phyloP scores from a whole-genome alignment of 208 protist genomes.

The Novymonas esmeraldas region DNA sequence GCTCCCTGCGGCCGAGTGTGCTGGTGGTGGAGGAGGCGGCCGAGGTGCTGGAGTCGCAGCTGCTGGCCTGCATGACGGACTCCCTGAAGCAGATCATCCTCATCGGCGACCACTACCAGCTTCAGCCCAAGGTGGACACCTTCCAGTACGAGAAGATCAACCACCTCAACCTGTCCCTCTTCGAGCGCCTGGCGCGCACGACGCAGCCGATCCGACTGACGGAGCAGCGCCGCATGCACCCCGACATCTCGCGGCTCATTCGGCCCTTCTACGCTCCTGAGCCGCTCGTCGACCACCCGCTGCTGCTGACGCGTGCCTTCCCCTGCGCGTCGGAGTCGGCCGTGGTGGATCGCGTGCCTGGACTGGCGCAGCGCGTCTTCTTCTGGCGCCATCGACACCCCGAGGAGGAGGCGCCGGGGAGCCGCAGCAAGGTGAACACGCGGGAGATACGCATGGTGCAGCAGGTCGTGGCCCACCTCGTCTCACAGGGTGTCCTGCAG shows the following conservation, averaged over 20 bases:
- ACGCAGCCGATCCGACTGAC: conserved; percentile 70
- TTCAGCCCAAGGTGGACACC: conserved; percentile 93
- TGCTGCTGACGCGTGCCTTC: conserved; percentile 59
- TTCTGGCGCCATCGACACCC: conserved; percentile 90
- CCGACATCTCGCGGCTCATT: conserved; percentile 77
- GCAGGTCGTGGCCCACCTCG: conserved; percentile 72
- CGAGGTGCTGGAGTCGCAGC: conserved; percentile 93
- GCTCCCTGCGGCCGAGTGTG: conserved; percentile 80
- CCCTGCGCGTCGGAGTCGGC: conserved; percentile 44
- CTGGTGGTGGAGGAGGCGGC: conserved; percentile 95
- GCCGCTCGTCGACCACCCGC: conserved; percentile 64
- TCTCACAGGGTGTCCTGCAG: conserved; percentile 85
- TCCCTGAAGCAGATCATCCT: conserved; percentile 91
- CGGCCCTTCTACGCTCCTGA: conserved; percentile 85
- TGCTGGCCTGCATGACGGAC: conserved; percentile 92
- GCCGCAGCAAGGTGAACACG: conserved; percentile 89
- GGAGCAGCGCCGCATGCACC: conserved; percentile 93
- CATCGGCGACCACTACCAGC: conserved; percentile 93
- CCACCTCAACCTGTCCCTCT: conserved; percentile 88
- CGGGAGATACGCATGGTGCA: conserved; percentile 83
- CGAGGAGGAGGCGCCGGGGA: conserved; percentile 77
- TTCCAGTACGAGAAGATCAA: conserved; percentile 90
- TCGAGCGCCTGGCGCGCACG: conserved; percentile 79
- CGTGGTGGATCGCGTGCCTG: conserved; percentile 56
- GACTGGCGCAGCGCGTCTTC: conserved; percentile 74